Percentiles rank a stretch among this genome's conserved stretches.
phyloP scores from a whole-genome alignment of 495 filamentous ascomycete genomes.

The Durotheca rogersii region DNA sequence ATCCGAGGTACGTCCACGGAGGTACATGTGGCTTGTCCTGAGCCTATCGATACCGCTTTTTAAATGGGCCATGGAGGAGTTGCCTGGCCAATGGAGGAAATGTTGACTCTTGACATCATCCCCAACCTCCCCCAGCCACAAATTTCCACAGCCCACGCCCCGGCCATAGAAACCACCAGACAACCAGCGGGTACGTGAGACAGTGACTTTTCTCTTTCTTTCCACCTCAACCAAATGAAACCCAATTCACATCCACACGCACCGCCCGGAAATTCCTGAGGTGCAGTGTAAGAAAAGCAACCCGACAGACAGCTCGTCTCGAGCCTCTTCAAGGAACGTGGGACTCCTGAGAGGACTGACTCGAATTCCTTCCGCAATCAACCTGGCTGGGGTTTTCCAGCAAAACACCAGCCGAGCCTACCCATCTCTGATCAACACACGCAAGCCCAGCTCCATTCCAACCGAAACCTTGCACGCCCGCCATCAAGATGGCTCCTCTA shows the following conservation, averaged over 20 bases:
- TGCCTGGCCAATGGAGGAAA: constrained; percentile 29
- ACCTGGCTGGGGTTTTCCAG: constrained; percentile 34
- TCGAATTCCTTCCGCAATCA: not conserved
- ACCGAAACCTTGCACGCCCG: not conserved
- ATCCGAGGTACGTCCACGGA: too few species aligned
- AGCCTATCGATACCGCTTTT: constrained; percentile 8
- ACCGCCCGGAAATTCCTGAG: constrained; percentile 8
- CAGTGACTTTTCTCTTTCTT: not conserved
- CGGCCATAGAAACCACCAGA: constrained; percentile 28
- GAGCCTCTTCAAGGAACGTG: not conserved
- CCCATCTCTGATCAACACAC: not conserved
- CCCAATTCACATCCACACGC: constrained; percentile 4
- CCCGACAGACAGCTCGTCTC: not conserved
- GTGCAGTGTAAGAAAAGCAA: constrained; percentile 10
- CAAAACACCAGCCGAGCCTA: constrained; percentile 20
- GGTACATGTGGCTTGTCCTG: too few species aligned
- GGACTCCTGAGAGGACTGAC: constrained; percentile 7
- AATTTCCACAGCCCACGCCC: constrained; percentile 16
- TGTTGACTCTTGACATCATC: constrained; percentile 39
- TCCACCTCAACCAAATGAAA: constrained; percentile 1
- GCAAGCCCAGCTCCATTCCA: constrained; percentile 9
- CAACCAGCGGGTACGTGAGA: constrained; percentile 17
- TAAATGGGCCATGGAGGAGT: constrained; percentile 15
- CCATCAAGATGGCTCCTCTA: constrained; percentile 29
- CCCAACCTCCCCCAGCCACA: constrained; percentile 26